Evolutionary conservation across 73 alveolate species (phyloP), one percentile per base, ranked within the genome.

Genomic region (Breviolum minutum): DNA sequence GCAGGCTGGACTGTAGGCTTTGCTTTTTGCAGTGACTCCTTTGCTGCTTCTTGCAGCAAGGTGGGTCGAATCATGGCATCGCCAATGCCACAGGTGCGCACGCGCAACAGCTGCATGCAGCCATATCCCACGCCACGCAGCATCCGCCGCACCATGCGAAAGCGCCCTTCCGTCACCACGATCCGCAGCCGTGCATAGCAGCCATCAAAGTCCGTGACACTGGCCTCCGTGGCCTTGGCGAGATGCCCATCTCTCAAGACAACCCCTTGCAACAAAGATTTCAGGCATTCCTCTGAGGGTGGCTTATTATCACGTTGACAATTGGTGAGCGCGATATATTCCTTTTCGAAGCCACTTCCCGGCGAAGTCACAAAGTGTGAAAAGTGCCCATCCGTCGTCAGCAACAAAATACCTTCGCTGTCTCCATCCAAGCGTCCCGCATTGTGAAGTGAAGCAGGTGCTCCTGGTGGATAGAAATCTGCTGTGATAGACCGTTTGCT

Each of bases 91-190:
- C 97, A 92, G 79, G 90, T 92, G 22, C 90, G 89, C 20, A 61
- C 79, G 26, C 97, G 88, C 20, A 92, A 80, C 63, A 92, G 97
- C 89, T 92, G 97, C 90, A 92, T 71, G 66, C 97, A 85, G 69
- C 94, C 12, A 77, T 85, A 85, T 19, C 94, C 94, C 30, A 85
- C 63, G 8, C 90, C 89, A 20, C 97, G 97, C 81, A 92, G 17
- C 97, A 92, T 92, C 80, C 97, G 80, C 66, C 97, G 88, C 80
- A 92, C 97, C 97, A 92, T 92, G 40, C 97, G 97, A 68, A 92
- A 92, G 17, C 85, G 69, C 17, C 97, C 97, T 66, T 71, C 97
- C 5, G 90, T 92, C 79, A 92, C 97, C 19, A 26, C 64, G 80
- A 92, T 48, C 68, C 97, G 97, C 26, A 92, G 54, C 88, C 97